Base-by-base conservation (phyloP, 2,329 filamentous ascomycete genomes). In the Nigrospora osmanthi region DNA sequence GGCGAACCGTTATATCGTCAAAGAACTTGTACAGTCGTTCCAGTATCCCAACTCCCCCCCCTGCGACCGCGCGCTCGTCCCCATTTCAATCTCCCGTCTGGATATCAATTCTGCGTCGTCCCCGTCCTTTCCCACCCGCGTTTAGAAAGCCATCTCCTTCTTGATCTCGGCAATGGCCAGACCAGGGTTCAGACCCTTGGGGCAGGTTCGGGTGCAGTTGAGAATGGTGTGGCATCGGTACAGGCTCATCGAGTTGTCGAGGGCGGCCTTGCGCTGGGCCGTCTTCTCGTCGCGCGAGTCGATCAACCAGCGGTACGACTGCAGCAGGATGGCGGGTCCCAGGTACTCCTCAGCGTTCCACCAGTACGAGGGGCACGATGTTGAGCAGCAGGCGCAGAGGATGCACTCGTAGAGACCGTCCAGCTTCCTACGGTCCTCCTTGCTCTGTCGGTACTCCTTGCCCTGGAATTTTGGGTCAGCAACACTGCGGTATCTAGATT, bases 311-410 rank as follows among this genome's bases (percentile, higher is more conserved):
- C 91, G 83, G 82, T 97, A 98, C 10, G 89, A 95, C 73, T 98
- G 93, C 55, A 98, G 82, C 43, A 98, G 85, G 49, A 98, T 88
- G 55, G 93, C 93, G 48, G 93, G 93, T 52, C 93, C 93, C 42
- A 98, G 87, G 75, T 98, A 98, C 70, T 97, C 90, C 72, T 97
- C 90, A 57, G 85, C 83, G 77, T 98, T 98, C 93, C 93, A 98
- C 93, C 93, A 98, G 79, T 98, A 98, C 15, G 89, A 96, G n/a
- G 93, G 93, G 78, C 23, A 98, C 39, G 91, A 95, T 17, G 93
- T 98, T 55, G 87, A 93, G 83, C 93, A 98, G 83, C 93, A 98
- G 58, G 91, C 91, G 77, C 93, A 98, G 47, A 98, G 85, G 69
- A 98, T 97, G 74, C 93, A 98, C 73, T 98, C 93, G 76, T 98